Percentiles rank a stretch among this genome's conserved stretches.
These are phyloP conservation scores for Elsinoe perseae DNA, from an alignment of 2,329 filamentous ascomycete species.

Conservation along the genomic window DNA sequence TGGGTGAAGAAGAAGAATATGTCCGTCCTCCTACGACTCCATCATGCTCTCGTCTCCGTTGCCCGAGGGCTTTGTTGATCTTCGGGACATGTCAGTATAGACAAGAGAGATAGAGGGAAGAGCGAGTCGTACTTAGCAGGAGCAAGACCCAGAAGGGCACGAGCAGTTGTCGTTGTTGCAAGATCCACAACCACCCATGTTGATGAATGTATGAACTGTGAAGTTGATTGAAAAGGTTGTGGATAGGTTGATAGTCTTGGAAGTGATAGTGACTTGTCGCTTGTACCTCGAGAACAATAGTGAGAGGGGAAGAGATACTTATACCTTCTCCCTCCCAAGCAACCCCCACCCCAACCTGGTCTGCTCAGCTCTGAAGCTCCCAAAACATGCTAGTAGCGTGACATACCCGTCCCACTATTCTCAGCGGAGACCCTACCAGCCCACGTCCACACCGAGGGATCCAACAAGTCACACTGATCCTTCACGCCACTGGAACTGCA, in stretches of 20 bases:
- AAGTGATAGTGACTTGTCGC: neutral
- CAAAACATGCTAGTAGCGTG: neutral
- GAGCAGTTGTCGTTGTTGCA: conserved; percentile 27
- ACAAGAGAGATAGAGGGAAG: neutral
- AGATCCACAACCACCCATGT: conserved; percentile 27
- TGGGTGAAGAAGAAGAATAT: conserved; percentile 4
- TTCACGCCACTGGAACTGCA: neutral
- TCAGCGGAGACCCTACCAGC: no score
- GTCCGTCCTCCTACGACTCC: neutral
- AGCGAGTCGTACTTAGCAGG: conserved; percentile 24
- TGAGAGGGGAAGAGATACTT: conserved; percentile 4
- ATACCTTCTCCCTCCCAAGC: neutral
- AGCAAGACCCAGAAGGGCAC: conserved; percentile 27
- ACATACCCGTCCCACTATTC: no score
- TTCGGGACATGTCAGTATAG: neutral
- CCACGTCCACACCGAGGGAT: neutral
- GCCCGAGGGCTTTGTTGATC: neutral
- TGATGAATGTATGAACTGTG: conserved; percentile 22
- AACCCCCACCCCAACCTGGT: neutral
- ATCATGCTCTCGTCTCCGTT: neutral
- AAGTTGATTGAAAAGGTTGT: conserved; percentile 19
- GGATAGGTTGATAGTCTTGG: conserved; percentile 8
- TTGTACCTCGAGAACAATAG: neutral
- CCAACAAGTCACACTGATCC: neutral
- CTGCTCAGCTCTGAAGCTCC: neutral